Evolutionary conservation across 176 grass and related monocot genomes (phyloP), one percentile per base, ranked within the genome.

Genomic region (Phyllostachys edulis): DNA sequence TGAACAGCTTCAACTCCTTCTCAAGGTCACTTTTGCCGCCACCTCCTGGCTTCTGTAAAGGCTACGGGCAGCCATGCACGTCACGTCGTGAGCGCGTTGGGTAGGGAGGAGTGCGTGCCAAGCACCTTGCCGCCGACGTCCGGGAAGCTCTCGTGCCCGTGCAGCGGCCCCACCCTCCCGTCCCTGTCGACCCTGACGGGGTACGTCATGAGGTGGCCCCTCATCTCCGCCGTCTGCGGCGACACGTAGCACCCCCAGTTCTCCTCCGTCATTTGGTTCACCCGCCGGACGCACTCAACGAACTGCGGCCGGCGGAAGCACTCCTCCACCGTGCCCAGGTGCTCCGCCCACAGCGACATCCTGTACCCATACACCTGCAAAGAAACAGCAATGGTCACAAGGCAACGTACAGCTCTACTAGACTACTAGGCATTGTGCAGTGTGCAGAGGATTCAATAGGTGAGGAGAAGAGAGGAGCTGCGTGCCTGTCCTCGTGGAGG

Each of bases 301-400:
- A 84, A 80, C 6, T 98, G 76, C 10, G 96, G 96, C 46, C 46
- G 80, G 0, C 38, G 76, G 62, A 95, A 98, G 51, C 79, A 70
- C 29, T 86, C 79, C 50, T 93, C 89, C n/a, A 89, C 38, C 8
- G 44, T 67, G 52, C 92, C 96, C 5, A 90, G 73, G 50, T 98
- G 92, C 63, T 98, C 92, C 2, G 91, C 91, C 96, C 96, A 98
- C 7, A 98, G 82, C 4, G 96, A 91, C 92, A 91, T 98, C 76
- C 96, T 70, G 79, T 90, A 98, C 20, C 92, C 92, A 14, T 98
- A 93, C 67, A 98, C 91, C 95, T 94, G 84, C 8, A 85, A 45
- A 77, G 6, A 9, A 44, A 73, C 41, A 87, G 15, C 64, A 37
- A 23, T 67, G 21, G 32, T 76, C 47, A 61, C 18, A 56, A 20